phyloP scores from a whole-genome alignment of 495 filamentous ascomycete genomes.

The Halenospora varia region DNA sequence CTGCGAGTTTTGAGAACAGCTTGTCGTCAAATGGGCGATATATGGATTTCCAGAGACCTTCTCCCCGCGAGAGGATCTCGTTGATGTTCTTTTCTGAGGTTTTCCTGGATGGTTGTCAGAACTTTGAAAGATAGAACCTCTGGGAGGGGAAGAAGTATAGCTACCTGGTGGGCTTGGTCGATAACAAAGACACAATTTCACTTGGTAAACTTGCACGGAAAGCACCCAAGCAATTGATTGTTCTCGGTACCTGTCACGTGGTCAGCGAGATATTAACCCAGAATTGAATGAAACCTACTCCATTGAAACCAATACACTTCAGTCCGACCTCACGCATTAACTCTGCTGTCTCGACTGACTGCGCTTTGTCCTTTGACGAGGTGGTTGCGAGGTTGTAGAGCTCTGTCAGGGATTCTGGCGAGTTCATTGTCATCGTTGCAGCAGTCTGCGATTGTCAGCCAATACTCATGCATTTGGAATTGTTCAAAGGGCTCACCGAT shows the following conservation, averaged over 20 bases:
- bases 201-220: constrained; percentile 55
- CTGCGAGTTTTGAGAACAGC: constrained; percentile 59
- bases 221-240: constrained; percentile 70
- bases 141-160: constrained; percentile 35
- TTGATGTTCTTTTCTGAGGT: constrained; percentile 39
- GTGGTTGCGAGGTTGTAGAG: constrained; percentile 50
- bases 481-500: constrained; percentile 42
- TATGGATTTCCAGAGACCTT: constrained; percentile 63
- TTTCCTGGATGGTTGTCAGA: constrained; percentile 39
- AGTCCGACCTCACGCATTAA: constrained; percentile 75
- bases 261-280: too few relatives aligned
- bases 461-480: constrained; percentile 5
- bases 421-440: constrained; percentile 73
- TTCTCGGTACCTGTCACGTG: constrained; percentile 58
- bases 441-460: constrained; percentile 45
- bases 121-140: constrained; percentile 38
- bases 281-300: constrained; percentile 32
- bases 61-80: constrained; percentile 49
- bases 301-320: constrained; percentile 83
- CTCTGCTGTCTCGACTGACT: constrained; percentile 55
- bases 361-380: constrained; percentile 29
- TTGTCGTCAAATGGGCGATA: constrained; percentile 69
- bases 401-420: constrained; percentile 55
- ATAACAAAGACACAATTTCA: constrained; percentile 38
- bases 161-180: constrained; percentile 44